Evolutionary conservation across 352 stramenopile species (phyloP).

Genomic region (Pythium apleroticum): DNA sequence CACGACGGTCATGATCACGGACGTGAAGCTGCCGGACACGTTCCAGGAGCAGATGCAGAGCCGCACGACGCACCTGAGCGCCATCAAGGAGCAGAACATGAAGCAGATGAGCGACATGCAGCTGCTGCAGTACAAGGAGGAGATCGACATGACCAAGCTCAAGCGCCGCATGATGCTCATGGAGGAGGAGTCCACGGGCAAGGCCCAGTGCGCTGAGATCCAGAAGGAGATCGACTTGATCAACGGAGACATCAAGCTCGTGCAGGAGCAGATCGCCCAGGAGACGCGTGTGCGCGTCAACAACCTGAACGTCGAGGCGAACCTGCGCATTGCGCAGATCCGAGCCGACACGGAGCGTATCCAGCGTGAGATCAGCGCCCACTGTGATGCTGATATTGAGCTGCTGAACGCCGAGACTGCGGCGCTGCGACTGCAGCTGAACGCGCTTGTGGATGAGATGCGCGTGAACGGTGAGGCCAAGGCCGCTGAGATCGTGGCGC

Average conservation of each 20-base stretch:
- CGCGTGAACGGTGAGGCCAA: constrained; percentile 29
- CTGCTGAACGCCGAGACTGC: constrained; percentile 31
- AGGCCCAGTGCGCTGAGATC: constrained; percentile 53
- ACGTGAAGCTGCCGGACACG: constrained; percentile 55
- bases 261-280: constrained; percentile 55
- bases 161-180: constrained; percentile 51
- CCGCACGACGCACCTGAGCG: constrained; percentile 63
- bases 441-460: constrained; percentile 28
- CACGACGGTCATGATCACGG: constrained; percentile 61
- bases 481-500: constrained; percentile 32
- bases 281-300: constrained; percentile 37
- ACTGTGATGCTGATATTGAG: constrained; percentile 34
- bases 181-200: constrained; percentile 64
- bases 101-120: constrained; percentile 82
- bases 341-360: constrained; percentile 34
- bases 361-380: constrained; percentile 31
- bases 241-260: constrained; percentile 44
- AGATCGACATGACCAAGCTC: constrained; percentile 55
- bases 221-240: constrained; percentile 63
- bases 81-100: constrained; percentile 78
- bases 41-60: constrained; percentile 72
- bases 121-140: constrained; percentile 55
- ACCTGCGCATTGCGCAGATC: constrained; percentile 32
- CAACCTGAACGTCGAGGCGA: constrained; percentile 30
- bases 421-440: constrained; percentile 29